Evolutionary conservation across 73 alveolate species (phyloP).

Genomic region (Paramecium biaurelia): DNA sequence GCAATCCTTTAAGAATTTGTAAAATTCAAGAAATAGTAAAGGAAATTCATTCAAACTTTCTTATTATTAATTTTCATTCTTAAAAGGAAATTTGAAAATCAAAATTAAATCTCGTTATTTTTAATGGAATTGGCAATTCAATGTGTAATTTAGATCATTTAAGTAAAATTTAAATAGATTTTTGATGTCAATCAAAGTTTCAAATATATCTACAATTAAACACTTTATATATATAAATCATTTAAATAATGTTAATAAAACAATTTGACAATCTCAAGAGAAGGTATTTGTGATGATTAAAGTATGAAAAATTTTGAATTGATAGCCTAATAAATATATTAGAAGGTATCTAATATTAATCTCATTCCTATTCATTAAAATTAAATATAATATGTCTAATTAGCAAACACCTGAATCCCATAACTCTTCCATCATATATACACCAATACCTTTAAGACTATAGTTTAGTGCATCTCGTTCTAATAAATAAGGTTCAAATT

Average conservation of each 20-base stretch:
- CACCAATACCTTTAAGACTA: not conserved
- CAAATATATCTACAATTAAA: not conserved
- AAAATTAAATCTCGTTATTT: not conserved
- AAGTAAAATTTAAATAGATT: not conserved
- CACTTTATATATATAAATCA: not conserved
- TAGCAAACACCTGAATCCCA: not conserved
- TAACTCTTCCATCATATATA: not conserved
- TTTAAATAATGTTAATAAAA: not conserved
- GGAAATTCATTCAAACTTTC: too few relatives aligned
- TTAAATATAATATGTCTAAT: constrained; percentile 15
- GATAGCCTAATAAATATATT: not conserved
- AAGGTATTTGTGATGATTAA: not conserved
- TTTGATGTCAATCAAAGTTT: not conserved
- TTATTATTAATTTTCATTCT: too few relatives aligned
- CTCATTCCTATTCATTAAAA: not conserved
- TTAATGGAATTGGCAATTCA: not conserved
- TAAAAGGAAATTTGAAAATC: not conserved
- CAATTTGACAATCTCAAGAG: not conserved
- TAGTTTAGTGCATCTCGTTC: constrained; percentile 8
- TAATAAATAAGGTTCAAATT: not conserved
- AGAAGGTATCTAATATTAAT: not conserved
- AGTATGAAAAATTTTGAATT: not conserved
- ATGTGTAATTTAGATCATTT: not conserved
- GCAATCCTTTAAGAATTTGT: not conserved
- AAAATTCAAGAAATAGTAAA: too few relatives aligned